These are phyloP conservation scores for Acanthochlamys bracteata DNA, from an alignment of 106 monocot genomes.

Conservation along the genomic window DNA sequence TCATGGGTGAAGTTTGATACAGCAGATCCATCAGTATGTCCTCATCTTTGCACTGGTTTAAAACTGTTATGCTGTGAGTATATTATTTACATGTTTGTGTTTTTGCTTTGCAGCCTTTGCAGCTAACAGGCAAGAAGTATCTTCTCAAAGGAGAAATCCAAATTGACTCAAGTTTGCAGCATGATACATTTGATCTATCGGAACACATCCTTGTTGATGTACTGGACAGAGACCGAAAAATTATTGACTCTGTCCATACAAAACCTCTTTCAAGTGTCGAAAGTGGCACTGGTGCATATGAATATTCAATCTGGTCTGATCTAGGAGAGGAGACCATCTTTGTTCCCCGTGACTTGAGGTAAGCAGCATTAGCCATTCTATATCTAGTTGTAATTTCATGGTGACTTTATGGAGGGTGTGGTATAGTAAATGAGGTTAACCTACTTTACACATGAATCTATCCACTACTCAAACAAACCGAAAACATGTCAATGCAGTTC, in stretches of 20 bases:
- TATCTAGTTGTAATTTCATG: too few relatives aligned
- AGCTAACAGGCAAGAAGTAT: slow-evolving; percentile 69
- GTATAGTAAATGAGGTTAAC: too few relatives aligned
- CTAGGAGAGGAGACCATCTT: slow-evolving; percentile 58
- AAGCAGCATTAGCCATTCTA: slow-evolving; percentile 3
- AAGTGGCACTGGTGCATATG: slow-evolving; percentile 24
- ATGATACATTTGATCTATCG: slow-evolving; percentile 27
- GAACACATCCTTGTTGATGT: slow-evolving; percentile 56
- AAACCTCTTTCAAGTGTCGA: slow-evolving; percentile 20
- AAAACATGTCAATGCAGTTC: too few relatives aligned
- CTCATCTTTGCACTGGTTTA: slow-evolving; percentile 4
- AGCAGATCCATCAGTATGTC: slow-evolving; percentile 31
- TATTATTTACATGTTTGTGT: background rate
- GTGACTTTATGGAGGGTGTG: too few relatives aligned
- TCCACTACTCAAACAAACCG: too few relatives aligned
- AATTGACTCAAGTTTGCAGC: slow-evolving; percentile 21
- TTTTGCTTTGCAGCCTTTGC: slow-evolving; percentile 46
- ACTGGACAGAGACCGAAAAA: slow-evolving; percentile 32
- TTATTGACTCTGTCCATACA: slow-evolving; percentile 34
- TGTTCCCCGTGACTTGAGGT: slow-evolving; percentile 73
- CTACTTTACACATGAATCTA: too few relatives aligned
- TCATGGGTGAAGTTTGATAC: slow-evolving; percentile 60
- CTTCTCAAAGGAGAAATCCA: slow-evolving; percentile 79
- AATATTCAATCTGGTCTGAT: slow-evolving; percentile 75
- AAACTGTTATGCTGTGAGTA: slow-evolving; percentile 7